Evolutionary conservation across 306 rosid genomes (phyloP).

Genomic region (Casuarina cunninghamiana): DNA sequence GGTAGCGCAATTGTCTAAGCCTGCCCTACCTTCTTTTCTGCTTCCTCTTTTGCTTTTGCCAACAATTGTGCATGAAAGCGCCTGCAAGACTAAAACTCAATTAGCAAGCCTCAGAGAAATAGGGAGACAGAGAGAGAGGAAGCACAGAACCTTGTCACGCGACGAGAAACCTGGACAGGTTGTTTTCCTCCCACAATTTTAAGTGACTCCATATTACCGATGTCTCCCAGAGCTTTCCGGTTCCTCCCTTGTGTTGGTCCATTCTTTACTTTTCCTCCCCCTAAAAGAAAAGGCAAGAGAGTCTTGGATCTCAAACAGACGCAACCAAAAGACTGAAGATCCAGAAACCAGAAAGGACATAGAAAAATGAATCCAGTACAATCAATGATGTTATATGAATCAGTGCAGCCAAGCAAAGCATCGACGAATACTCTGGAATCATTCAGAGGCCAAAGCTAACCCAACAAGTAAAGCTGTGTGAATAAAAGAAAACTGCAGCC

Average conservation of each 20-base stretch:
- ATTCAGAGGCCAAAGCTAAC: too few species aligned
- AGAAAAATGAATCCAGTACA: too few species aligned
- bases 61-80: constrained; percentile 15
- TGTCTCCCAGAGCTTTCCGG: constrained; percentile 31
- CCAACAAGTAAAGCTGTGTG: too few species aligned
- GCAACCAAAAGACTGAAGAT: too few species aligned
- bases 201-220: constrained; percentile 27
- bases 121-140: background rate
- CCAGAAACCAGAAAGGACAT: too few species aligned
- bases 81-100: constrained; percentile 1
- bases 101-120: background rate
- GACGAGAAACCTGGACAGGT: background rate
- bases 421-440: too few species aligned
- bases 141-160: constrained; percentile 23
- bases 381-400: too few species aligned
- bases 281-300: background rate
- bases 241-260: background rate
- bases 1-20: too few species aligned
- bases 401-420: too few species aligned
- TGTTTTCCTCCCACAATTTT: constrained; percentile 1
- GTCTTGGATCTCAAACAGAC: background rate
- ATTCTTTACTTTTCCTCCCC: constrained; percentile 17
- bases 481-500: too few species aligned
- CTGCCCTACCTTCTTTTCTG: constrained; percentile 3
- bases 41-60: constrained; percentile 16